These are phyloP conservation scores for Linum lewisii DNA, from an alignment of 345 rosid species.

Conservation along the genomic window DNA sequence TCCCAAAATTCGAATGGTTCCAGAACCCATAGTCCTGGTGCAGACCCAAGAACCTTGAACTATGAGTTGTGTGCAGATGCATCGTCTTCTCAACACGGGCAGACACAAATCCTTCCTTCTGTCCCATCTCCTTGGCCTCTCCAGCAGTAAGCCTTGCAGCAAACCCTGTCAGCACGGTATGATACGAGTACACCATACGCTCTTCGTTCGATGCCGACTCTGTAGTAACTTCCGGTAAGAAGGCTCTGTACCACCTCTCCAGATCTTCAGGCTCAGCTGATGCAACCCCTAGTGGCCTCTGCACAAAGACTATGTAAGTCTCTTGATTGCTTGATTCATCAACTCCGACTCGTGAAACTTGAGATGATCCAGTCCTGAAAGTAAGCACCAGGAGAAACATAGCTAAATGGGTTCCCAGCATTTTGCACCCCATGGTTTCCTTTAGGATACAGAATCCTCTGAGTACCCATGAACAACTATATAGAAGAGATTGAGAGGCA, in stretches of 20 bases:
- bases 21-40: not conserved
- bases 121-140: not conserved
- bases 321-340: too few relatives aligned
- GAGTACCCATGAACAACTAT: too few relatives aligned
- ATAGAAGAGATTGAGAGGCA: too few relatives aligned
- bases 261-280: not conserved
- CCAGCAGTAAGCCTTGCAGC: slow-evolving; percentile 1
- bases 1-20: not conserved
- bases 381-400: too few relatives aligned
- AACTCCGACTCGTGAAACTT: too few relatives aligned
- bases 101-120: not conserved
- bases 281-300: too few relatives aligned
- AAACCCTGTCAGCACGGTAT: not conserved
- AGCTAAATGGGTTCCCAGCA: too few relatives aligned
- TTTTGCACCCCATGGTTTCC: too few relatives aligned
- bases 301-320: too few relatives aligned
- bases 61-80: slow-evolving; percentile 1
- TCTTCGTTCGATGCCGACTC: not conserved
- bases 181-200: slow-evolving; percentile 1
- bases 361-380: too few relatives aligned
- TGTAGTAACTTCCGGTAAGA: not conserved
- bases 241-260: not conserved
- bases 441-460: too few relatives aligned
- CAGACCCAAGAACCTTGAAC: not conserved
- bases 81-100: not conserved